phyloP scores from a whole-genome alignment of 2,329 filamentous ascomycete genomes.

The Amesomyces nigricolor region DNA sequence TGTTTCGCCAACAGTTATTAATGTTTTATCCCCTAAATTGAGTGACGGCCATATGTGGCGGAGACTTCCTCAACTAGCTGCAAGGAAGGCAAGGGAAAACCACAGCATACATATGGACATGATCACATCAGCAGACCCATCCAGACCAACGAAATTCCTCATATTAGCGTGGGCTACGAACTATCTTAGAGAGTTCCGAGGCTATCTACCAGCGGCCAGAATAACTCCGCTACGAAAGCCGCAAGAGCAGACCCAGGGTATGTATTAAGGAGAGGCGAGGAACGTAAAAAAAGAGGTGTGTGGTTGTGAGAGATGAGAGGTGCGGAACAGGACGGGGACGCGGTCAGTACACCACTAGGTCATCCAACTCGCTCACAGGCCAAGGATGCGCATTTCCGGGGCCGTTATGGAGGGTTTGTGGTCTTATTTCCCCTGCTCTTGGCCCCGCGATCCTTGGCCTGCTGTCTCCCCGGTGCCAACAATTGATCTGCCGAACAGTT shows the following conservation, averaged over 20 bases:
- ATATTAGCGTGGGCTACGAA: constrained; percentile 11
- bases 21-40: too few relatives aligned
- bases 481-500: constrained; percentile 1
- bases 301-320: background rate
- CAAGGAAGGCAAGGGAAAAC: too few relatives aligned
- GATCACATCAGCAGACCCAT: background rate
- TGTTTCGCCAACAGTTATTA: too few relatives aligned
- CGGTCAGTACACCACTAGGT: background rate
- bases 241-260: background rate
- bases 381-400: background rate
- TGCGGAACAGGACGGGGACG: background rate
- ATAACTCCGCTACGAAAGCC: background rate
- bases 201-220: constrained; percentile 1
- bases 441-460: background rate
- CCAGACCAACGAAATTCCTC: background rate
- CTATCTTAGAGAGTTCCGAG: background rate
- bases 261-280: background rate
- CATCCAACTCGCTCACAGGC: background rate
- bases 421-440: background rate
- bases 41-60: too few relatives aligned
- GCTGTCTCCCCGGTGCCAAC: background rate
- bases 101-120: too few relatives aligned
- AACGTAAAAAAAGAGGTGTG: background rate
- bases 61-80: too few relatives aligned
- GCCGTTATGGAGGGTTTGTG: background rate